Percentiles rank a stretch among this genome's conserved stretches.
phyloP scores from a whole-genome alignment of 176 grass and related monocot species.

The Luzula sylvatica region DNA sequence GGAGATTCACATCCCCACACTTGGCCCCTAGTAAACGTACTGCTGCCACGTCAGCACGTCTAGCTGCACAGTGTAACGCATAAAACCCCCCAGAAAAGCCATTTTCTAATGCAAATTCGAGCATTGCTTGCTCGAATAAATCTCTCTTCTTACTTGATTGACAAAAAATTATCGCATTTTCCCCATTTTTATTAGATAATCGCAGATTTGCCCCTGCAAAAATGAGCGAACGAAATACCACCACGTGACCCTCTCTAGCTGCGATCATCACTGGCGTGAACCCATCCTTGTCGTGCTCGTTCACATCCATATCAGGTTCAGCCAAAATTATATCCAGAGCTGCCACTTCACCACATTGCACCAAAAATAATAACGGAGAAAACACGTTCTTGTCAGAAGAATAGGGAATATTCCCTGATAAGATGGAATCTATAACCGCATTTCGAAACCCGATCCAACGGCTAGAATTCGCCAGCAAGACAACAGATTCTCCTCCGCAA shows the following conservation, averaged over 20 bases:
- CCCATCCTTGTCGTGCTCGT: constrained; percentile 53
- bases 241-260: constrained; percentile 54
- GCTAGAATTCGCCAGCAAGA: constrained; percentile 25
- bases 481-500: constrained; percentile 32
- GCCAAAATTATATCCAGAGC: constrained; percentile 45
- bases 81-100: constrained; percentile 62
- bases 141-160: constrained; percentile 73
- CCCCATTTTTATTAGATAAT: constrained; percentile 40
- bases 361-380: constrained; percentile 49
- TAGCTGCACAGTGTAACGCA: constrained; percentile 66
- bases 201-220: constrained; percentile 66
- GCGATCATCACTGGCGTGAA: constrained; percentile 57
- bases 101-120: constrained; percentile 84
- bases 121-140: constrained; percentile 91
- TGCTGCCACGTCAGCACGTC: constrained; percentile 47
- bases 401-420: constrained; percentile 33
- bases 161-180: constrained; percentile 43
- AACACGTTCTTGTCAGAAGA: constrained; percentile 54
- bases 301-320: constrained; percentile 38
- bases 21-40: constrained; percentile 39
- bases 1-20: constrained; percentile 55
- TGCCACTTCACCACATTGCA: constrained; percentile 34
- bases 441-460: constrained; percentile 48
- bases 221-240: constrained; percentile 56
- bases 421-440: constrained; percentile 35